A percentile compares a stretch with the other conserved stretches of the same genome.
Evolutionary conservation across 2,329 filamentous ascomycete species (phyloP).

Genomic region (Chaetomium sp.): DNA sequence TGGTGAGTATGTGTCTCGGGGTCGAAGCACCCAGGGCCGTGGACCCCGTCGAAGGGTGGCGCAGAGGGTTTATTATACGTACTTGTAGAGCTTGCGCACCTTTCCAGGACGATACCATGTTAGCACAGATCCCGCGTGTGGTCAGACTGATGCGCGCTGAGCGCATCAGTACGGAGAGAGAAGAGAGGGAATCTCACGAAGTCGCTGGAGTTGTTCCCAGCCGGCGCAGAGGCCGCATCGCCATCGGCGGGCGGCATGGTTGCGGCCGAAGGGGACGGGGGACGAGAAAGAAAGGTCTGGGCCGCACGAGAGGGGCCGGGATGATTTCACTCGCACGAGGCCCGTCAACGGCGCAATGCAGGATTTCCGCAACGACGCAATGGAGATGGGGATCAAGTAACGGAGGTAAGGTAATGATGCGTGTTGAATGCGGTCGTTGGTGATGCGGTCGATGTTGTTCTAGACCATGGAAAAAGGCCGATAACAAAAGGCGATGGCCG

Average conservation of each 20-base stretch:
- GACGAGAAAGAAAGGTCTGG: background rate
- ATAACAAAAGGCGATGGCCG: slow-evolving; percentile 14
- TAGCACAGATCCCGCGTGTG: slow-evolving; percentile 3
- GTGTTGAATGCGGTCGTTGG: background rate
- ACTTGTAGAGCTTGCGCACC: slow-evolving; percentile 99
- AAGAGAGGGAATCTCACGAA: slow-evolving; percentile 61
- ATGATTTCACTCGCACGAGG: background rate
- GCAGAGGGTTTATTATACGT: slow-evolving; percentile 32
- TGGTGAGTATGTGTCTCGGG: slow-evolving; percentile 25
- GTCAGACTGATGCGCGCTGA: background rate
- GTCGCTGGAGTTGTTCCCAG: slow-evolving; percentile 80
- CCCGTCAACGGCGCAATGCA: background rate
- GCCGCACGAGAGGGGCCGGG: too few species aligned
- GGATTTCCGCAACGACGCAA: background rate
- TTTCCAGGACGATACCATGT: slow-evolving; percentile 10
- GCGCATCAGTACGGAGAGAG: background rate
- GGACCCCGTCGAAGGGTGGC: background rate
- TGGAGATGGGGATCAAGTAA: too few species aligned
- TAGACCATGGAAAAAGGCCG: background rate
- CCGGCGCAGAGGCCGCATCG: slow-evolving; percentile 31
- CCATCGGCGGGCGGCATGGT: slow-evolving; percentile 32
- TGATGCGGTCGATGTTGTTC: slow-evolving; percentile 1
- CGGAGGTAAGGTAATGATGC: too few species aligned
- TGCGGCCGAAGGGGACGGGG: slow-evolving; percentile 10
- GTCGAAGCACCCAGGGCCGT: slow-evolving; percentile 11